phyloP scores from a whole-genome alignment of 768 basidiomycete genomes.

The Calocybe indica region DNA sequence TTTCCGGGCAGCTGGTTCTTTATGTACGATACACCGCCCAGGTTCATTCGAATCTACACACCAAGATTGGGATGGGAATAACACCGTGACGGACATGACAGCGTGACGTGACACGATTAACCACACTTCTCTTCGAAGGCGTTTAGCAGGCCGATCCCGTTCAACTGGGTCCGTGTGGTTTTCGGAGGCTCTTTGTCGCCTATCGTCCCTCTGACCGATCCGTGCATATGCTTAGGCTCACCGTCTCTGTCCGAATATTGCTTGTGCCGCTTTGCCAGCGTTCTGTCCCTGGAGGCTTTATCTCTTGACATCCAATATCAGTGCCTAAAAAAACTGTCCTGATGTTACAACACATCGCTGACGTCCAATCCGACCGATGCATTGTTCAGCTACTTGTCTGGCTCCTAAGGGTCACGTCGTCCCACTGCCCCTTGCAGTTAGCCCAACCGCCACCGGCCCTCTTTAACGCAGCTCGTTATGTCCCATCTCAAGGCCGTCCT shows the following conservation, averaged over 20 bases:
- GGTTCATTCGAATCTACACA: neutral
- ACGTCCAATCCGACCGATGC: too few relatives aligned
- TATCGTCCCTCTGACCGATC: neutral
- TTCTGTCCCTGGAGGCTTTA: conserved; percentile 5
- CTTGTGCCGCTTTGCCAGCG: neutral
- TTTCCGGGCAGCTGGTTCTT: conserved; percentile 8
- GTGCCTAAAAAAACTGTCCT: conserved; percentile 5
- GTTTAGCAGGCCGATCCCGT: neutral
- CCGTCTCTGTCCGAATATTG: neutral
- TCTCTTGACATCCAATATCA: conserved; percentile 7
- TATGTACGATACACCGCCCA: conserved; percentile 8
- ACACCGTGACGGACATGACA: too few relatives aligned
- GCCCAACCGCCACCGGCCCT: too few relatives aligned
- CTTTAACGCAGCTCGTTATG: too few relatives aligned
- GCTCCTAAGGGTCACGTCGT: too few relatives aligned
- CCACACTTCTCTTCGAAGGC: neutral
- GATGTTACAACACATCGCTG: neutral
- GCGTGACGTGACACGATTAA: neutral
- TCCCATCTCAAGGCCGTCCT: too few relatives aligned
- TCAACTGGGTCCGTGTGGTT: too few relatives aligned
- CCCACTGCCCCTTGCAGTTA: too few relatives aligned
- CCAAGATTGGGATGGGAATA: neutral
- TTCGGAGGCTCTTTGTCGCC: neutral
- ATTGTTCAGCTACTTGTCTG: too few relatives aligned
- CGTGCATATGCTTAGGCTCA: neutral